Percentiles rank a stretch among this genome's conserved stretches.
Conservation (phyloP, 139 green algal genomes). For the Ettlia oleoabundans region DNA sequence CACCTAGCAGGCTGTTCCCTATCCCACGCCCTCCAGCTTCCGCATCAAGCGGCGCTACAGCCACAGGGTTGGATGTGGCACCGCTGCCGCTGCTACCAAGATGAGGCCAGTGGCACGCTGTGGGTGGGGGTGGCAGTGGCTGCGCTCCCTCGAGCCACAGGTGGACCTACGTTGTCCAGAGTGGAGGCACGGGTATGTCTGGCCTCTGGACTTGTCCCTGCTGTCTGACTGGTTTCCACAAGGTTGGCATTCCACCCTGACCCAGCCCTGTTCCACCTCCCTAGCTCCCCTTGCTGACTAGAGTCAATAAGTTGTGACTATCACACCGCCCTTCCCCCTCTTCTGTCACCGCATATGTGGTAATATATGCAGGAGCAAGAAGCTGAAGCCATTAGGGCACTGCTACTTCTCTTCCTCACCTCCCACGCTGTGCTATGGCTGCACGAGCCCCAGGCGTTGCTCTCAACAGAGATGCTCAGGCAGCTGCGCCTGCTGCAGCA, state of each 20-base stretch:
- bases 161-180: background rate
- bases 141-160: background rate
- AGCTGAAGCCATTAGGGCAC: background rate
- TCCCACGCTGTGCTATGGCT: slow-evolving; percentile 21
- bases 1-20: background rate
- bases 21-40: slow-evolving; percentile 3
- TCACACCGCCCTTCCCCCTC: background rate
- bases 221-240: background rate
- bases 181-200: slow-evolving; percentile 5
- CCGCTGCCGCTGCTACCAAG: background rate
- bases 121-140: slow-evolving; percentile 12
- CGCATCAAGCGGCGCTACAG: background rate
- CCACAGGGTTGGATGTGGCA: background rate
- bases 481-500: slow-evolving; percentile 23
- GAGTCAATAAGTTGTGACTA: too few species aligned
- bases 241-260: background rate
- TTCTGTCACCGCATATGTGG: background rate
- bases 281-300: background rate
- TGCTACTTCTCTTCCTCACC: slow-evolving; percentile 6
- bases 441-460: background rate
- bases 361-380: background rate
- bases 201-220: background rate
- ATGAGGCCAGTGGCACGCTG: background rate
- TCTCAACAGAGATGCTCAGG: background rate
- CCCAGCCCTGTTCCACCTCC: background rate